Evolutionary conservation across 2,329 filamentous ascomycete species (phyloP), one percentile per base, ranked within the genome.

Genomic region (Alternaria dauci): DNA sequence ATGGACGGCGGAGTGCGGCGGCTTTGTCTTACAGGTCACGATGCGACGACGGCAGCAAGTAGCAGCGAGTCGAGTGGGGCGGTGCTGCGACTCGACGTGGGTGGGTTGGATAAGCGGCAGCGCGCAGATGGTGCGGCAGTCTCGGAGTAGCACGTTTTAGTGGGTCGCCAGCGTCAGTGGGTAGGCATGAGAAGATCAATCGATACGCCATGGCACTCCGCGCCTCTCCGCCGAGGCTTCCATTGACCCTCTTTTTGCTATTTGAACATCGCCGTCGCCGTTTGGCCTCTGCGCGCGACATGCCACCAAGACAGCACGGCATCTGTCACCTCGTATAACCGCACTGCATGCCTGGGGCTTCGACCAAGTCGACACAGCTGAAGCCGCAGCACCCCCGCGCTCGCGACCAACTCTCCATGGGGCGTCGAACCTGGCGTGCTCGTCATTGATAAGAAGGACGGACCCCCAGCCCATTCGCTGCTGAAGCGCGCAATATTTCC

Each of bases 401-500:
- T 65, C 43, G 57, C 58, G 55, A 42, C 36, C 38, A 50, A 54
- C 44, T 36, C 56, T 48, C 51, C 52, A 59, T 59, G 56, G 39
- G 51, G 51, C 43, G 52, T 42, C 43, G 30, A 18, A 42, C 44
- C 55, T 36, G 55, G 52, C 32, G 55, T 52, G 46, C 58, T 59
- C 25, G 54, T 59, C 61, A 69, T 63, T 52, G 54, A 66, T 61
- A 69, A 65, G 57, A 63, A 54, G 26, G 30, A 50, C 54, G 26
- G 30, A 50, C 54, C 55, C 43, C 52, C 52, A 42, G 38, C 53
- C 34, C 32, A 20, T n/a, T 43, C 44, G 55, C 46, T 42, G 26
- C 57, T 52, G 38, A 52, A 30, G 44, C 48, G 47, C 41, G 26
- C 34, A 6, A 20, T 30, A 43, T 39, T 20, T n/a, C 28, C 39